phyloP scores from a whole-genome alignment of 805 yeast genomes.

The Zygoascus ofunaensis region DNA sequence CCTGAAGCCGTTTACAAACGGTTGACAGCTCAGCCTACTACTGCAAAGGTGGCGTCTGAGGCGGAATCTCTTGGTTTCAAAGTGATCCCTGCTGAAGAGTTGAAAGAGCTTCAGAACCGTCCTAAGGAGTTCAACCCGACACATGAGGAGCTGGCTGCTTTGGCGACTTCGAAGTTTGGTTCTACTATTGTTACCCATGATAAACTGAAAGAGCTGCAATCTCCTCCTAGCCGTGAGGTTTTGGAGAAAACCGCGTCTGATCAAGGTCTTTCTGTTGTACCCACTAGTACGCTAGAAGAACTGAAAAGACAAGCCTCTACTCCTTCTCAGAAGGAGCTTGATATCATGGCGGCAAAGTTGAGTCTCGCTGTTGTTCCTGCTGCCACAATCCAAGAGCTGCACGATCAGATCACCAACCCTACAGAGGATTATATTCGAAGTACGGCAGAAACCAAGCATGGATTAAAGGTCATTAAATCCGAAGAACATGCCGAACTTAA shows the following conservation, averaged over 20 bases:
- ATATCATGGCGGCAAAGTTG: conserved; percentile 24
- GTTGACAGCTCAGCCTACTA: conserved; percentile 14
- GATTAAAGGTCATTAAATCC: conserved; percentile 9
- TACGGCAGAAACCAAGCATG: conserved; percentile 10
- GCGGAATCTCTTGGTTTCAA: conserved; percentile 16
- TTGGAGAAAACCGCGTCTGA: conserved; percentile 12
- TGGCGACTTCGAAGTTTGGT: conserved; percentile 5
- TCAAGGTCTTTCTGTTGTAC: conserved; percentile 15
- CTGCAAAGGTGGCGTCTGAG: conserved; percentile 15
- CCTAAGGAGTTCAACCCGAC: conserved; percentile 17
- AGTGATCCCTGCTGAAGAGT: conserved; percentile 12
- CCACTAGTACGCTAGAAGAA: conserved; percentile 22
- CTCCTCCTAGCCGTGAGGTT: conserved; percentile 12
- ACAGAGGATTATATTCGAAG: conserved; percentile 12
- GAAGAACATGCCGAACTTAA: conserved; percentile 12
- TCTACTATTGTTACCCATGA: not conserved
- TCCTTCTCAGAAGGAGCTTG: conserved; percentile 21
- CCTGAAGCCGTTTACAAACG: conserved; percentile 15
- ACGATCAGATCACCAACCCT: conserved; percentile 15
- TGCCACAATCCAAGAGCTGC: conserved; percentile 27
- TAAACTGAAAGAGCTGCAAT: not conserved
- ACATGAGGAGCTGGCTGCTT: conserved; percentile 16
- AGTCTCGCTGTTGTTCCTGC: conserved; percentile 30
- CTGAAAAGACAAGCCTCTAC: conserved; percentile 13
- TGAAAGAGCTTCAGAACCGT: conserved; percentile 11